A percentile compares a stretch with the other conserved stretches of the same genome.
Conservation (phyloP, 371 early-diverging fungal genomes). For the Actinomortierella wolfii region DNA sequence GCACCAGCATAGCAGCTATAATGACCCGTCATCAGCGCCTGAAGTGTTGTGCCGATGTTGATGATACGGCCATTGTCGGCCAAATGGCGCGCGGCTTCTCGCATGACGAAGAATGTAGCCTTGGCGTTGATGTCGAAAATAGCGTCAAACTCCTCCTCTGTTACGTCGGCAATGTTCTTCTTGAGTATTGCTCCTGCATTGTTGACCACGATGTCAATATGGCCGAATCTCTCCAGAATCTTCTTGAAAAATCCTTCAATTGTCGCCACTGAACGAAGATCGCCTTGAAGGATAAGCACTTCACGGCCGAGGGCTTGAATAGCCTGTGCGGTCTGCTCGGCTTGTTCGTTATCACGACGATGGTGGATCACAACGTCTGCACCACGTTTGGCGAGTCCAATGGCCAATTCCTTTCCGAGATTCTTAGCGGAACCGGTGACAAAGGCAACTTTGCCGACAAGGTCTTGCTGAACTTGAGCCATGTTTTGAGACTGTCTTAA, state of each 20-base stretch:
- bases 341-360: slow-evolving; percentile 41
- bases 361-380: slow-evolving; percentile 54
- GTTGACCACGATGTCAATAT: slow-evolving; percentile 57
- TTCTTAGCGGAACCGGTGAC: slow-evolving; percentile 5
- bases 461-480: too few species aligned
- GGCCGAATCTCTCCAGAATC: slow-evolving; percentile 45
- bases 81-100: slow-evolving; percentile 11
- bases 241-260: slow-evolving; percentile 44
- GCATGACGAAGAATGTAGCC: slow-evolving; percentile 11
- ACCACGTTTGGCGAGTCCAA: slow-evolving; percentile 46
- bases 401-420: slow-evolving; percentile 49
- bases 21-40: slow-evolving; percentile 8
- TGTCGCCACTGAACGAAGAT: slow-evolving; percentile 5
- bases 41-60: slow-evolving; percentile 12
- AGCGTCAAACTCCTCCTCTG: slow-evolving; percentile 13
- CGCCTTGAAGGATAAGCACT: too few species aligned
- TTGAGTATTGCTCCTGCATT: slow-evolving; percentile 40
- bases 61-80: slow-evolving; percentile 7
- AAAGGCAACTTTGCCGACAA: slow-evolving; percentile 3
- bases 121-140: slow-evolving; percentile 12
- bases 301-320: too few species aligned
- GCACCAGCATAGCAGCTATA: slow-evolving; percentile 14
- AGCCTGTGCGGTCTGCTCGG: too few species aligned
- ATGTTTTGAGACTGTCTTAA: too few species aligned
- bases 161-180: slow-evolving; percentile 10